Evolutionary conservation across 1,284 basidiomycete species (phyloP), one percentile per base, ranked within the genome.

Genomic region (Fistulinella staudtii): DNA sequence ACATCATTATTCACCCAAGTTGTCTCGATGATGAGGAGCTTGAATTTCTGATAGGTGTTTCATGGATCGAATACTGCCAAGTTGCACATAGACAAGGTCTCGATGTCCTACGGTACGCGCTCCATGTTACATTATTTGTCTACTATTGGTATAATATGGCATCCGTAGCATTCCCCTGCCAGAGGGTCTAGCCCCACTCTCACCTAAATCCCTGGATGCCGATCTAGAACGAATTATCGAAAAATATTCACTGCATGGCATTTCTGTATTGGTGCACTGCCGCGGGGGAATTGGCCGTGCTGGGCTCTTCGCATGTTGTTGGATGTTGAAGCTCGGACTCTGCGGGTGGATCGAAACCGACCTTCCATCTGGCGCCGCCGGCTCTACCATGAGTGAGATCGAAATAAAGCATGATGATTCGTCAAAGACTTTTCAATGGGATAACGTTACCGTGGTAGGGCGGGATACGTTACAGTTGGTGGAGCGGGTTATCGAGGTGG

Each of bases 251-350:
- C 69, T 94, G 8, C 71, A 71, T 7, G 93, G 93, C 2, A 64
- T 77, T 2, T 76, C 82, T 25, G 78, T 95, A 3, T 77, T 97
- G 6, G 89, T 89, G 6, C 95, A 98, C 57, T 99, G 95, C 63
- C 80, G 95, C 21, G 95, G 94, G 27, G 95, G 95, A 6, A 89
- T 99, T 5, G 95, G 95, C 1, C 79, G 95, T 21, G 95, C 95
- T 0, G 94, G 94, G 1, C 75, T 98, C 31, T 77, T 97, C 27
- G 94, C 94, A 1, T 92, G 89, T 56, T 88, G 87, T 53, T 98
- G 95, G 95, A 77, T 91, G 61, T 73, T 96, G 50, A 94, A 91
- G 65, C 82, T 98, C 56, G 94, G 94, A 5, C 75, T 97, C 14
- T 87, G 82, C 53, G 86, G 85, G 7, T 83, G 82, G 80, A 64